Base-by-base conservation (phyloP, 192 early-diverging fungal genomes). In the Endogone sp. region DNA sequence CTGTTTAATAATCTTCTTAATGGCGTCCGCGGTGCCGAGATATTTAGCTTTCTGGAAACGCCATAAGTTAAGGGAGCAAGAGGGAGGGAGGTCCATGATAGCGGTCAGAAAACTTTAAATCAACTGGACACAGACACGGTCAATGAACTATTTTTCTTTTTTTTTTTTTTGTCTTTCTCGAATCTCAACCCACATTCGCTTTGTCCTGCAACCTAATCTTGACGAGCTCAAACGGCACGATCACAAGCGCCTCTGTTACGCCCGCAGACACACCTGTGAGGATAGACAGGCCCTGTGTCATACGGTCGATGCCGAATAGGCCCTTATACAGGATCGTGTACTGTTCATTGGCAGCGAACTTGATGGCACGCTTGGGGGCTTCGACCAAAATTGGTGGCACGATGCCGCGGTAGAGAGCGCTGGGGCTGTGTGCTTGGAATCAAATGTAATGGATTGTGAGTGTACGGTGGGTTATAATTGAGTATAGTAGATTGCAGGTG, bases 291-390 rank as follows among this genome's bases (percentile, higher is more conserved):
- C 71, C 68, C 76, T 93, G 91, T 60, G 85, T 90, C 77, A 90
- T 89, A 81, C 88, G 85, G 57, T 85, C 87, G 72, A 88, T 70
- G 26, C 89, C 85, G 76, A 93, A 91, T 67, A 94, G 63, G 65
- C 80, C 86, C 72, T 80, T 88, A 72, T 83, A 91, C 70, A 92
- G 74, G 20, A 79, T 78, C 13, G 82, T 85, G 67, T 92, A 94
- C 74, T 92, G 89, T 72, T 95, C 95, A 73, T 98, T 98, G 28
- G 95, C 88, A 4, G 92, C 91, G 84, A 98, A 98, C 80, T 98
- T 98, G 79, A 93, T 98, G 23, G 95, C 94, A 56, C 96, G 88
- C 83, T 98, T 98, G 24, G 96, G 96, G 44, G 96, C 97, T 80
- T 99, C 97, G 16, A 79, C 94, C 82, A 99, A 83, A 71, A 99